Conservation (phyloP, 768 basidiomycete genomes). For the Hypsizygus marmoreus region DNA sequence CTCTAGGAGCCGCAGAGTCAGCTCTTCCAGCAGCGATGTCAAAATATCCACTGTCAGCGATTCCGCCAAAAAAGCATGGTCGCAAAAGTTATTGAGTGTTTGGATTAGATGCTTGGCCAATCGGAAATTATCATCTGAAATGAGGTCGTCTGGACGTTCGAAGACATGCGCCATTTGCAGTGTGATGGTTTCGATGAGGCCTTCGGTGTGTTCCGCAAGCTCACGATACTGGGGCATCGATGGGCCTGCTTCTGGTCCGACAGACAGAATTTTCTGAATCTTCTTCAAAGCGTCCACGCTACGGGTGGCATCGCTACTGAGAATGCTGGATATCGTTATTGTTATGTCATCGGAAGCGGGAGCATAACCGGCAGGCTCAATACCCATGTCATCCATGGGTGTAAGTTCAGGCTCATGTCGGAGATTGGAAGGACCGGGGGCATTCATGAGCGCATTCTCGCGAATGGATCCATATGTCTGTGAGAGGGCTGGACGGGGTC, state of each 20-base stretch:
- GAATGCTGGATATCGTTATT: constrained; percentile 83
- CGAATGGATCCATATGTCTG: constrained; percentile 20
- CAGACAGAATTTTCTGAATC: constrained; percentile 82
- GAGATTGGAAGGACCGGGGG: neutral
- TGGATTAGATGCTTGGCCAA: constrained; percentile 97
- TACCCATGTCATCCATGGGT: constrained; percentile 3
- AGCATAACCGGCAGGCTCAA: constrained; percentile 31
- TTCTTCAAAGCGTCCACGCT: constrained; percentile 95
- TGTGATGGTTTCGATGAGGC: constrained; percentile 87
- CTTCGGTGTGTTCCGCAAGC: constrained; percentile 76
- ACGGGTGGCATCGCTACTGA: constrained; percentile 81
- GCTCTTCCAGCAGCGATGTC: constrained; percentile 85
- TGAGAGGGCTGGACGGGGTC: constrained; percentile 56
- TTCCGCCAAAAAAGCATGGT: constrained; percentile 85
- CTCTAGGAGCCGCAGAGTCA: constrained; percentile 88
- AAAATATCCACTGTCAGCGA: constrained; percentile 84
- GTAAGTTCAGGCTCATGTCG: constrained; percentile 4
- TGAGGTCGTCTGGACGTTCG: constrained; percentile 73
- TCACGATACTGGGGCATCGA: constrained; percentile 73
- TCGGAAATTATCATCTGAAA: constrained; percentile 81
- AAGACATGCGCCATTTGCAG: constrained; percentile 92
- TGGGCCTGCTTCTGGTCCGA: constrained; percentile 73
- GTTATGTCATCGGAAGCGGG: constrained; percentile 63
- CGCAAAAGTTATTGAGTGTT: constrained; percentile 92
- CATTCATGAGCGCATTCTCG: constrained; percentile 28